Conservation (phyloP, 129 eudicot species). For the Chrysanthemum makinoi region DNA sequence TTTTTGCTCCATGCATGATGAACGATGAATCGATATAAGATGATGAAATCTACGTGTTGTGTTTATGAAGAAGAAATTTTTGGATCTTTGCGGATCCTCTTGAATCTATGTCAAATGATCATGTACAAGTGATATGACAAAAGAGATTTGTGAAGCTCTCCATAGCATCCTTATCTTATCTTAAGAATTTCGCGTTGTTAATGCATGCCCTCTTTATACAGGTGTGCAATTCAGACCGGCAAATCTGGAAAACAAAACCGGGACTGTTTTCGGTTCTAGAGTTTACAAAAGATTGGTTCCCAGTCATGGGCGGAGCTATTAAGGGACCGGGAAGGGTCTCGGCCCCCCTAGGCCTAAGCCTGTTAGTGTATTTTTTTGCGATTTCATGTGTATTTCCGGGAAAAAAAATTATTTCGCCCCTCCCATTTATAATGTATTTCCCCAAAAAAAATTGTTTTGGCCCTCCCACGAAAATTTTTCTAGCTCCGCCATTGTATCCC, state of each 20-base stretch:
- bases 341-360: too few relatives aligned
- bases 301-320: too few relatives aligned
- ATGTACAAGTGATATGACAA: constrained; percentile 42
- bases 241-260: background rate
- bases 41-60: constrained; percentile 32
- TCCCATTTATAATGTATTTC: too few relatives aligned
- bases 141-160: constrained; percentile 30
- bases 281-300: background rate
- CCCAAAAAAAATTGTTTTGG: too few relatives aligned
- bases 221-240: background rate
- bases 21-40: background rate
- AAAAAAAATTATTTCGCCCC: too few relatives aligned
- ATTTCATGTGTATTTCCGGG: too few relatives aligned
- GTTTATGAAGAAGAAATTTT: constrained; percentile 35
- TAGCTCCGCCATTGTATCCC: too few relatives aligned
- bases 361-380: too few relatives aligned
- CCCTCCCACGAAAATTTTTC: too few relatives aligned
- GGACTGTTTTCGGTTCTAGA: background rate
- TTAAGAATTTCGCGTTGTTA: background rate
- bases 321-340: too few relatives aligned
- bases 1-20: constrained; percentile 52
- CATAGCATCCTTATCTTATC: constrained; percentile 16
- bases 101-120: constrained; percentile 43
- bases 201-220: background rate
- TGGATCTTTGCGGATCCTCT: constrained; percentile 36